A percentile compares a stretch with the other conserved stretches of the same genome.
Evolutionary conservation across 2,329 filamentous ascomycete species (phyloP).

Genomic region (Colletotrichum cordylinicola): DNA sequence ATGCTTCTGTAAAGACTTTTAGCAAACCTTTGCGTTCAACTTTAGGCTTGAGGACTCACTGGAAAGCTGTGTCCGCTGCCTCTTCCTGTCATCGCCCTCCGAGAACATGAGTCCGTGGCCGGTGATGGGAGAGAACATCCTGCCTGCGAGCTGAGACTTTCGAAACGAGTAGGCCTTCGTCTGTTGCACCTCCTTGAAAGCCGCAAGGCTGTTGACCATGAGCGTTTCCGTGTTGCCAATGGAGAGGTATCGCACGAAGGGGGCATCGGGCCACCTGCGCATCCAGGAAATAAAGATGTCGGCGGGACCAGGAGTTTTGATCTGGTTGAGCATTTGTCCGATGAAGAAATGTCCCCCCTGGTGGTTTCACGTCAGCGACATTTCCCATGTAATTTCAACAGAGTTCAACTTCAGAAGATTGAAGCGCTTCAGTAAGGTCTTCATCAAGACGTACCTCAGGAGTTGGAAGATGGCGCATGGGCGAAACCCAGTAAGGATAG

Average conservation of each 20-base stretch:
- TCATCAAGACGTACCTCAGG: slow-evolving; percentile 38
- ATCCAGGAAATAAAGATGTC: slow-evolving; percentile 36
- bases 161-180: slow-evolving; percentile 43
- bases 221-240: slow-evolving; percentile 41
- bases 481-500: slow-evolving; percentile 33
- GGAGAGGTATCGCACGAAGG: slow-evolving; percentile 43
- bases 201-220: slow-evolving; percentile 39
- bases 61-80: slow-evolving; percentile 36
- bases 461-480: slow-evolving; percentile 37
- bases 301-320: slow-evolving; percentile 30
- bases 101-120: slow-evolving; percentile 41
- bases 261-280: slow-evolving; percentile 34
- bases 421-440: neutral
- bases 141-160: slow-evolving; percentile 38
- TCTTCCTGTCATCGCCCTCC: slow-evolving; percentile 39
- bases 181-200: slow-evolving; percentile 42
- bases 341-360: slow-evolving; percentile 44
- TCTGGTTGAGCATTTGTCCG: slow-evolving; percentile 42
- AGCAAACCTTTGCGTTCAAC: neutral
- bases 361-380: neutral
- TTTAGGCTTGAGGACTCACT: slow-evolving; percentile 10
- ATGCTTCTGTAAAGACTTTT: slow-evolving; percentile 27
- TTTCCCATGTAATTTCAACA: neutral
- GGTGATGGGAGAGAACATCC: slow-evolving; percentile 38
- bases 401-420: neutral